Evolutionary conservation across 1,284 basidiomycete species (phyloP).

Genomic region (Apiotrichum gamsii): DNA sequence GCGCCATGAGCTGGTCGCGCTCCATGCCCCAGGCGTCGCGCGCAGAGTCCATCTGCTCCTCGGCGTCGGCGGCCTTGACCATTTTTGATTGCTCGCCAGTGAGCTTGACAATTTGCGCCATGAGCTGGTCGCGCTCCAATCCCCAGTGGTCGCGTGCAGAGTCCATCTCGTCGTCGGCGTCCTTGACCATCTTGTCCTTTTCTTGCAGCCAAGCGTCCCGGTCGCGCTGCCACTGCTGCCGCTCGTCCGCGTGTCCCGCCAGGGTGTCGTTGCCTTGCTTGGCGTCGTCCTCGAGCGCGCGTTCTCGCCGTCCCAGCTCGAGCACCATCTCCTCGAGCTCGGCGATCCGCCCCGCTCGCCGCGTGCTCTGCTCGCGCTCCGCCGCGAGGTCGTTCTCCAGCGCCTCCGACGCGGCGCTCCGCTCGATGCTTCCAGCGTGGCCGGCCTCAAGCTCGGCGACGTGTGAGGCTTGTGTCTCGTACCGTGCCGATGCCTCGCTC

Average conservation of each 20-base stretch:
- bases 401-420: conserved; percentile 1
- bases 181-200: not conserved
- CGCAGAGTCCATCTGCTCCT: not conserved
- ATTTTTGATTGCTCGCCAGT: too few relatives aligned
- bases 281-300: conserved; percentile 33
- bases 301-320: conserved; percentile 37
- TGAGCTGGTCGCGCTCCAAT: not conserved
- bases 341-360: conserved; percentile 16
- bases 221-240: conserved; percentile 48
- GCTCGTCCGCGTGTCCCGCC: conserved; percentile 54
- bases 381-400: conserved; percentile 13
- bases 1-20: not conserved
- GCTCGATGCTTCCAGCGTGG: too few relatives aligned
- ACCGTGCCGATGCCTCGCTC: conserved; percentile 11
- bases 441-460: conserved; percentile 19
- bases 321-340: conserved; percentile 42
- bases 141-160: not conserved
- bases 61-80: not conserved
- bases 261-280: conserved; percentile 23
- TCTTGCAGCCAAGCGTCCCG: conserved; percentile 22
- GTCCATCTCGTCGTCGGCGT: not conserved
- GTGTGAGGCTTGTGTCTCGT: conserved; percentile 13
- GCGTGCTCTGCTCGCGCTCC: conserved; percentile 3
- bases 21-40: not conserved
- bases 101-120: not conserved